Evolutionary conservation across 805 yeast genomes (phyloP).

Genomic region (Helenozyma rhizophorensis): DNA sequence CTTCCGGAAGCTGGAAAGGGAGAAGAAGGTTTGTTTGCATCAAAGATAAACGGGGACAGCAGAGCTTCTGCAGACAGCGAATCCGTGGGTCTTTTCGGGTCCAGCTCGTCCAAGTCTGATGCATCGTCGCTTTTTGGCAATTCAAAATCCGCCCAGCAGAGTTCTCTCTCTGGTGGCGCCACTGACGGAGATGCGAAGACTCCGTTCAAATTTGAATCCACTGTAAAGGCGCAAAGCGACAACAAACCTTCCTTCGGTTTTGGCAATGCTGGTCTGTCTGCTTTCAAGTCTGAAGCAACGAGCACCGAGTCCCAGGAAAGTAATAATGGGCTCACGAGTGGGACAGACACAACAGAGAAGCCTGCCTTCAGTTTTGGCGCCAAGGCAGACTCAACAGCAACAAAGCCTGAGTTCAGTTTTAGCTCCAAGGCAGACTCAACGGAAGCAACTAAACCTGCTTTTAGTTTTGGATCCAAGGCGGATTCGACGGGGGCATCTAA

Average conservation of each 20-base stretch:
- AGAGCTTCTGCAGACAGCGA: too few species aligned
- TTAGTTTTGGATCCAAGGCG: conserved; percentile 1
- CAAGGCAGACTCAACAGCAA: neutral
- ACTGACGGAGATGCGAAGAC: neutral
- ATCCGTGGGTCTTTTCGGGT: too few species aligned
- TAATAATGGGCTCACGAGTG: too few species aligned
- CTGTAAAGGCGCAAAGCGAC: neutral
- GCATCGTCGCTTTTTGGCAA: neutral
- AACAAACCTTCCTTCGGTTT: conserved; percentile 1
- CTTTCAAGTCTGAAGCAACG: too few species aligned
- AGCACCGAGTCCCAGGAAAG: too few species aligned
- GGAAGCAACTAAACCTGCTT: neutral
- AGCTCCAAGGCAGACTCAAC: neutral
- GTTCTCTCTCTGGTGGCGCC: too few species aligned
- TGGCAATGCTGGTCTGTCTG: too few species aligned
- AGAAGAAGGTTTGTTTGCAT: too few species aligned
- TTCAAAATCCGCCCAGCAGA: too few species aligned
- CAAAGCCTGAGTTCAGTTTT: conserved; percentile 1
- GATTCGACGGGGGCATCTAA: neutral
- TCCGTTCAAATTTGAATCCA: neutral
- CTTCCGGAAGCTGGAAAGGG: too few species aligned
- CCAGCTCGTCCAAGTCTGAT: too few species aligned
- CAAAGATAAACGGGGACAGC: too few species aligned
- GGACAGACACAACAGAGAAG: neutral
- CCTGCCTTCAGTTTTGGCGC: conserved; percentile 9